Evolutionary conservation across 768 basidiomycete species (phyloP), one percentile per base, ranked within the genome.

Genomic region (Tephrocybe sp.): DNA sequence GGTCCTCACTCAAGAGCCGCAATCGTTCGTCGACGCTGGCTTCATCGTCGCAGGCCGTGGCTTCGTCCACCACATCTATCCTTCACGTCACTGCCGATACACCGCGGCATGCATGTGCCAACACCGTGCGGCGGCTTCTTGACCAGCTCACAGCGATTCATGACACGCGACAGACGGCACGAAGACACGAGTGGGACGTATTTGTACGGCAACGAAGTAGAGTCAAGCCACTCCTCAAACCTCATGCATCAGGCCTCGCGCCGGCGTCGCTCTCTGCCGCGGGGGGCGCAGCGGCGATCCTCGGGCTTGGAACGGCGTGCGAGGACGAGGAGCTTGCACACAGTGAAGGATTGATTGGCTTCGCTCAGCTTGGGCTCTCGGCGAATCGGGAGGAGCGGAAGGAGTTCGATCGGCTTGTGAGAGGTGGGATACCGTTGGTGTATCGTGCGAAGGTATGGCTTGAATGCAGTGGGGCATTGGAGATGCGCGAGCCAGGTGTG

Each of bases 381-480:
- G 76, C 87, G 28, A 84, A 88, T 54, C 81, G 86, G 50, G 83
- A 90, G 53, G 91, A 94, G 55, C 77, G 86, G 63, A 81, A 77
- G 50, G 89, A 88, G 63, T 91, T 98, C 54, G 84, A 86, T 51
- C 73, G 82, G 53, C 73, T 99, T 5, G 80, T 96, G n/a, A 70
- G 90, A 46, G 81, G 73, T 45, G 97, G 97, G 3, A 90, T 98
- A 28, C 97, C 97, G 2, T 76, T 98, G 12, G 81, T 77, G 10
- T 90, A 92, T 62, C 84, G 93, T n/a, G 76, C 87, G 21, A 91
- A 93, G 65, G 80, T 93, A 41, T 96, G 93, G 91, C 67, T 89
- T 48, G 97, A 99, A 73, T 96, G 92, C 64, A 94, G 90, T 57
- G 93, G 94, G 1, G 95, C 88, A 1, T 73, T 93, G 63, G 96